Conservation (phyloP, 2,329 filamentous ascomycete species). For the Ciborinia camelliae region DNA sequence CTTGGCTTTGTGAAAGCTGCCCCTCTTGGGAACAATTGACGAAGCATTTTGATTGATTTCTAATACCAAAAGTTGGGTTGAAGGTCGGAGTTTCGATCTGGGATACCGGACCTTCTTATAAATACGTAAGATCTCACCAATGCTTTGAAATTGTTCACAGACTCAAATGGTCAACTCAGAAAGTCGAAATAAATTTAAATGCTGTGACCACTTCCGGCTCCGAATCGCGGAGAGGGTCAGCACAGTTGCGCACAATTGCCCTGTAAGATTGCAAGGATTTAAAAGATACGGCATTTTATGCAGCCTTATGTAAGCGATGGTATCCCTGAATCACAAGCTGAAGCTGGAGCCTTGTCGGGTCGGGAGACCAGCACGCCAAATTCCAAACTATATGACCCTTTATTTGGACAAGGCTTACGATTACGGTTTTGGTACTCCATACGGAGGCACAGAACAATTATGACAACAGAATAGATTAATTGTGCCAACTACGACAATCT, state of each 20-base stretch:
- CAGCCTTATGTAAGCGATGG: conserved; percentile 7
- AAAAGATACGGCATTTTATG: not conserved
- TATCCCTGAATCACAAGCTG: not conserved
- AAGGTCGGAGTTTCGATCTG: not conserved
- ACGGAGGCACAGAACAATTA: not conserved
- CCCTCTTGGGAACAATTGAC: conserved; percentile 44
- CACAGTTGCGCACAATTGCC: not conserved
- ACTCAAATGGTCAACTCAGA: not conserved
- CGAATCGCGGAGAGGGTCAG: conserved; percentile 8
- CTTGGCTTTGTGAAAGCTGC: conserved; percentile 38
- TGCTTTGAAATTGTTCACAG: not conserved
- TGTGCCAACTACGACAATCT: not conserved
- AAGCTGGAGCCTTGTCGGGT: not conserved
- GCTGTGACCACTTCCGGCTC: conserved; percentile 8
- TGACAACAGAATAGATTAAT: not conserved
- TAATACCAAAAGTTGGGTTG: not conserved
- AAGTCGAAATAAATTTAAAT: conserved; percentile 7
- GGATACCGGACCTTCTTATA: not conserved
- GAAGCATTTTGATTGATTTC: conserved; percentile 44
- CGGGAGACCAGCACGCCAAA: not conserved
- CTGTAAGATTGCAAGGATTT: conserved; percentile 2
- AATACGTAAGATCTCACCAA: not conserved
- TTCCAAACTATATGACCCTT: not conserved
- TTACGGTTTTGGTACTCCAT: not conserved
- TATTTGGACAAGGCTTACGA: conserved; percentile 3